phyloP scores from a whole-genome alignment of 1,284 basidiomycete genomes.

The Melanopsichium pennsylvanicum region DNA sequence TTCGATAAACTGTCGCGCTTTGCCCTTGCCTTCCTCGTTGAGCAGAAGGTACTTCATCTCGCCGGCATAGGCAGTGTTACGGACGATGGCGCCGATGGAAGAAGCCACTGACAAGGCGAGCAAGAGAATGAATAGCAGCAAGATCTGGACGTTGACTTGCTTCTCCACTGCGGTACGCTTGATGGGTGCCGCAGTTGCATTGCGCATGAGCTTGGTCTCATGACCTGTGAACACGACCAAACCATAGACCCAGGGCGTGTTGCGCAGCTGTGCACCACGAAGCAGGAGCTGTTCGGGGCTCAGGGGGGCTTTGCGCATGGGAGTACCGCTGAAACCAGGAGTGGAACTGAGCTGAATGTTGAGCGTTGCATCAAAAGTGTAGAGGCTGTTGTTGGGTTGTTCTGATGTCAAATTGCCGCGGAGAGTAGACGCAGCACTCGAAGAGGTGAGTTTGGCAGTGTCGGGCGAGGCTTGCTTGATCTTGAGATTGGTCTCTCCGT shows the following conservation, averaged over 20 bases:
- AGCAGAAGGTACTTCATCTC: constrained; percentile 61
- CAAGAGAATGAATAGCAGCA: constrained; percentile 91
- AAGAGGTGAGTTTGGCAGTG: constrained; percentile 80
- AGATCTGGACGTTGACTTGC: constrained; percentile 94
- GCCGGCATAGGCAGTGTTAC: constrained; percentile 49
- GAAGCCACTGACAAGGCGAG: constrained; percentile 87
- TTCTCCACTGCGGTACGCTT: constrained; percentile 95
- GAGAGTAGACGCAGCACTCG: constrained; percentile 76
- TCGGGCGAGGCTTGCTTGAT: constrained; percentile 93
- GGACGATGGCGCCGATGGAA: constrained; percentile 87
- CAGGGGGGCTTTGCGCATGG: constrained; percentile 73
- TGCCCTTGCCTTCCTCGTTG: constrained; percentile 57
- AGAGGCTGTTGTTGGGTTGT: constrained; percentile 95
- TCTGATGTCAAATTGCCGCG: constrained; percentile 88
- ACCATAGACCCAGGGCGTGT: constrained; percentile 96
- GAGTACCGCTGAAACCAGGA: constrained; percentile 60
- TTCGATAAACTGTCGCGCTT: constrained; percentile 68
- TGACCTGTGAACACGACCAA: constrained; percentile 94
- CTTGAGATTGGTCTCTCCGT: constrained; percentile 98
- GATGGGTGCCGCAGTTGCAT: constrained; percentile 86
- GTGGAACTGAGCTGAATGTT: constrained; percentile 68
- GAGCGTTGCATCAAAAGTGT: constrained; percentile 87
- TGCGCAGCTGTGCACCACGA: constrained; percentile 92
- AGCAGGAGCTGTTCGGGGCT: constrained; percentile 94
- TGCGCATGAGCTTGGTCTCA: constrained; percentile 97